Base-by-base conservation (phyloP, 2,329 filamentous ascomycete species). In the Tolypocladium ophioglossoides region DNA sequence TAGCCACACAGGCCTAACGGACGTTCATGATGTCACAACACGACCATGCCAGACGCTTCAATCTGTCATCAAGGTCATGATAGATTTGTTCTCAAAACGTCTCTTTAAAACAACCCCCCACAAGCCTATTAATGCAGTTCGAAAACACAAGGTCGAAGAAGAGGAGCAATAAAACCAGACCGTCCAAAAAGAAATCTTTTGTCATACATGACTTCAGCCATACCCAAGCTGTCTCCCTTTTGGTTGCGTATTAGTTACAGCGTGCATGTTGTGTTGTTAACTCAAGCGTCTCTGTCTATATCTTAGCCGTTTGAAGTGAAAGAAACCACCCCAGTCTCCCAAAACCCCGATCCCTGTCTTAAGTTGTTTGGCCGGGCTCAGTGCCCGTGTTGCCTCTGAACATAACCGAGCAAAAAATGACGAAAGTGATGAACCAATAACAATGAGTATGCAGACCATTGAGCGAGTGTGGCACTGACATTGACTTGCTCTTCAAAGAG, bases 181-280 rank as follows among this genome's bases (percentile, higher is more conserved):
- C 56, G 55, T 54, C 61, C 55, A 53, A 60, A 59, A 63, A 57
- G 57, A 59, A 63, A 58, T 62, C 58, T 64, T 64, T 68, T 67
- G 61, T 66, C 64, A 61, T 66, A 69, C 65, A 66, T 68, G 59
- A 60, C 59, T 59, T 62, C 60, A 57, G 58, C 59, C 61, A 63
- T 67, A 66, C 66, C 64, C 64, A 68, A 67, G 59, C 62, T 59
- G 59, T 58, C 57, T 58, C 63, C 60, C 59, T 67, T 69, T 67
- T 66, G 56, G 57, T 67, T 60, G 62, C 64, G 62, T 68, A 70
- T 69, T 68, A 68, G 61, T 64, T 68, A 69, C 68, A 70, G 60
- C 62, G 56, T 64, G 62, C 61, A 65, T 67, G 63, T 57, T 56
- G 44, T 55, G 54, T 57, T n/a, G n/a, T n/a, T n/a, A n/a, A 60